These are phyloP conservation scores for Gryganskiella cystojenkinii DNA, from an alignment of 192 early-diverging fungal species.

Conservation along the genomic window DNA sequence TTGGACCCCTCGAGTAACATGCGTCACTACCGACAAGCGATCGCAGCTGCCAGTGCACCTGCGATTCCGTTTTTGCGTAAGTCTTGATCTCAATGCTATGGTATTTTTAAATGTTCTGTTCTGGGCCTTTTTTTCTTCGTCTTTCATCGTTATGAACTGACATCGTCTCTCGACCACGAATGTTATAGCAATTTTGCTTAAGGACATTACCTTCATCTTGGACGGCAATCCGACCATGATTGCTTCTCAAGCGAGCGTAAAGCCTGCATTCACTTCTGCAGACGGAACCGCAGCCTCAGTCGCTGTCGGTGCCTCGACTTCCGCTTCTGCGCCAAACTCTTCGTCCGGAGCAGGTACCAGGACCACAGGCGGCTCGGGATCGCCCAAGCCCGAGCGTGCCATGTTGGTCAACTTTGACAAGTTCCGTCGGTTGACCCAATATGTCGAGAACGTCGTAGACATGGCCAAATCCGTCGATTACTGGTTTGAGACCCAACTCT, in stretches of 20 bases:
- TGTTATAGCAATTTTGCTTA: conserved; percentile 68
- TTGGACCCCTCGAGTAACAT: conserved; percentile 75
- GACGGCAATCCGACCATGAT: conserved; percentile 72
- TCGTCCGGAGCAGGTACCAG: too few species aligned
- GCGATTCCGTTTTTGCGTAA: conserved; percentile 71
- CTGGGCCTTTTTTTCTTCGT: neutral
- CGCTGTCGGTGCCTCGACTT: neutral
- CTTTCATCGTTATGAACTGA: neutral
- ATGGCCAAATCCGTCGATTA: conserved; percentile 51
- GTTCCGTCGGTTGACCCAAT: conserved; percentile 53
- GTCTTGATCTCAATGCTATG: too few species aligned
- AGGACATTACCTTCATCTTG: conserved; percentile 78
- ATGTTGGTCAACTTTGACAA: conserved; percentile 61
- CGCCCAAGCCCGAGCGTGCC: neutral
- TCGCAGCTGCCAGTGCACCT: conserved; percentile 57
- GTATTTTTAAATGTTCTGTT: neutral
- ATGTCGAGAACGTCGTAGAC: conserved; percentile 50
- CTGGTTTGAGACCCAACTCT: conserved; percentile 55
- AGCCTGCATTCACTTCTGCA: neutral
- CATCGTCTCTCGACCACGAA: neutral
- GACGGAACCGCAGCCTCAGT: neutral
- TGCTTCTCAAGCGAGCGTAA: conserved; percentile 6
- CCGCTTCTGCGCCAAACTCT: too few species aligned
- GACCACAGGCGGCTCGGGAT: neutral
- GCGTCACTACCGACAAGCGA: conserved; percentile 66